Percentiles rank a stretch among this genome's conserved stretches.
phyloP scores from a whole-genome alignment of 2,329 filamentous ascomycete genomes.

The Rhexocercosporidium sp. region DNA sequence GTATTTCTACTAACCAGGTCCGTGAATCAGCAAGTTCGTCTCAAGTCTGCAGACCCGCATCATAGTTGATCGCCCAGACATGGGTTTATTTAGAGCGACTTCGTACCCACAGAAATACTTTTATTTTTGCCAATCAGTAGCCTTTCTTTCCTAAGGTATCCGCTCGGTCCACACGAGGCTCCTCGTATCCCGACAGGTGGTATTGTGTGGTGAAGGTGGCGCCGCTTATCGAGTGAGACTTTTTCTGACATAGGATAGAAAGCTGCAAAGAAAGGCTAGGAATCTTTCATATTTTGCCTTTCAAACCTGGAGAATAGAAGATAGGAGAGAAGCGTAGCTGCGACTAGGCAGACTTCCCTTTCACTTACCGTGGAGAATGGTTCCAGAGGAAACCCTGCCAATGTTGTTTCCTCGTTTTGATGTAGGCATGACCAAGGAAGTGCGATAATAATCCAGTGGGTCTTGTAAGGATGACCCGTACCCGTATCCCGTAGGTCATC shows the following conservation, averaged over 20 bases:
- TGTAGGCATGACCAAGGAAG: background rate
- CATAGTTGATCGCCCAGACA: conserved; percentile 12
- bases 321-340: background rate
- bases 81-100: conserved; percentile 11
- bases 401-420: conserved; percentile 3
- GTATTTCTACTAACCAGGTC: conserved; percentile 5
- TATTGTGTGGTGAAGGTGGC: conserved; percentile 12
- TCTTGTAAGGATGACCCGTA: background rate
- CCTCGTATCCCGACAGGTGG: conserved; percentile 18
- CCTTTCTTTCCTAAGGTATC: background rate
- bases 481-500: conserved; percentile 13
- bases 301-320: background rate
- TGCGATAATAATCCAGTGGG: conserved; percentile 4
- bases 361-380: background rate
- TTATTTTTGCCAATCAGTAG: conserved; percentile 18
- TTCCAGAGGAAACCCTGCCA: background rate
- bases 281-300: background rate
- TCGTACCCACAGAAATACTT: conserved; percentile 19
- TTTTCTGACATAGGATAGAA: background rate
- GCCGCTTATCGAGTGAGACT: conserved; percentile 7
- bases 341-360: background rate
- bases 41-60: conserved; percentile 3
- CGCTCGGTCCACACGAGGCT: conserved; percentile 7
- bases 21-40: conserved; percentile 3
- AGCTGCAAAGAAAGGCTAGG: background rate